A percentile compares a stretch with the other conserved stretches of the same genome.
Evolutionary conservation across 306 rosid species (phyloP).

Genomic region (Hippophae gyantsensis): DNA sequence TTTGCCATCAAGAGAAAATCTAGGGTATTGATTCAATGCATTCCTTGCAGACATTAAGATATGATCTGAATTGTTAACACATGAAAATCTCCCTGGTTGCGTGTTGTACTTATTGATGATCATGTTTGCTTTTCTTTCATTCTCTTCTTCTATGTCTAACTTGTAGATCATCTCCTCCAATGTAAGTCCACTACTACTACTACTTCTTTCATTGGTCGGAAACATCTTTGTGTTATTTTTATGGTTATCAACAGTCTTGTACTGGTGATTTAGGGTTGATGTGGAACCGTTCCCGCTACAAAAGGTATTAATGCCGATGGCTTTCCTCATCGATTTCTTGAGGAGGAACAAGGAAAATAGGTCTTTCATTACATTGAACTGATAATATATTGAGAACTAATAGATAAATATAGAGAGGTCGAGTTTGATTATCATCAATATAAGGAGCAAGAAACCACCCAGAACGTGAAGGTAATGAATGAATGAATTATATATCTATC

Average conservation of each 20-base stretch:
- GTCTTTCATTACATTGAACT: conserved; percentile 17
- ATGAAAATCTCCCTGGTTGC: conserved; percentile 47
- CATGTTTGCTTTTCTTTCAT: conserved; percentile 37
- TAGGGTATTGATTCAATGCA: conserved; percentile 84
- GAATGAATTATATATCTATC: too few relatives aligned
- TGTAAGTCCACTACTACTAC: conserved; percentile 19
- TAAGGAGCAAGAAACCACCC: not conserved
- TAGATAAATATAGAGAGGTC: not conserved
- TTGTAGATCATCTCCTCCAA: conserved; percentile 59
- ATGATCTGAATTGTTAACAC: conserved; percentile 55
- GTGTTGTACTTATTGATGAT: conserved; percentile 7
- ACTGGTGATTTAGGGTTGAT: conserved; percentile 61
- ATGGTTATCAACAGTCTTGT: not conserved
- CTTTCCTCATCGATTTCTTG: conserved; percentile 69
- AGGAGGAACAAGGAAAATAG: conserved; percentile 63
- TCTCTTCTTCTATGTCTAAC: conserved; percentile 63
- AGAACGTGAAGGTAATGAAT: conserved; percentile 64
- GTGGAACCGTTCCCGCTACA: conserved; percentile 57
- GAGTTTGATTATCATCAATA: conserved; percentile 12
- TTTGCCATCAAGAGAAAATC: conserved; percentile 92
- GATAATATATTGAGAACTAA: not conserved
- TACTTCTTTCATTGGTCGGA: not conserved
- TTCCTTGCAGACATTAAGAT: conserved; percentile 75
- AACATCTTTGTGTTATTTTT: conserved; percentile 3
- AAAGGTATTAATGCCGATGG: conserved; percentile 63